Base-by-base conservation (phyloP, 805 yeast species). In the Zygotorulaspora florentina region DNA sequence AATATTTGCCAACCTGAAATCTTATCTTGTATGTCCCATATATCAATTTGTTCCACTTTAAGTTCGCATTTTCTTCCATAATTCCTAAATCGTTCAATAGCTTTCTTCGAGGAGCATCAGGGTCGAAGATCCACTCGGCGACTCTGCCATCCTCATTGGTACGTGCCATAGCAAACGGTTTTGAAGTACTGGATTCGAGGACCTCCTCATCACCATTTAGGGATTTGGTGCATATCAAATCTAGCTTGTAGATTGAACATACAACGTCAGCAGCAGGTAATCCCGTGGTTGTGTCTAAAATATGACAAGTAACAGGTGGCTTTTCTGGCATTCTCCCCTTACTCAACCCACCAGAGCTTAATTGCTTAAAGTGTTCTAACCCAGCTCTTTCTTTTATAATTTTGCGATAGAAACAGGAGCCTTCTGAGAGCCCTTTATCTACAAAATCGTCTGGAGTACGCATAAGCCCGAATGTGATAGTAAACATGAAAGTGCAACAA, bases 111-210 rank as follows among this genome's bases (percentile, higher is more conserved):
- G 53, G 34, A 3, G 50, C 51, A 29, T 44, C 44, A 2, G 81
- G 78, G 40, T 73, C 68, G 50, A 74, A 59, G 1, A 68, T 63
- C 96, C 97, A 90, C 3, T 71, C 61, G 30, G 78, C 69, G 26
- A 90, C 75, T 50, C 98, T 74, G 5, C 98, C 98, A 59, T 90
- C 97, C 2, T 58, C 45, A 61, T 90, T 83, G 6, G 97, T 90
- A 48, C 66, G 71, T 29, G 85, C 83, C 51, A 75, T 66, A 2
- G 89, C 95, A 56, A 89, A 75, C 3, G 83, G 81, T 43, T 56
- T 57, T 10, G 37, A 15, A 13, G 39, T 12, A 25, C 61, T 56
- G 18, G 62, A 68, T 45, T 65, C 68, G 9, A 65, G 59, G 8
- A 52, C 48, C 43, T 51, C 55, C 31, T 46, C 61, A 38, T 35